These are phyloP conservation scores for Aspergillus homomorphus DNA, from an alignment of 495 filamentous ascomycete species.

Conservation along the genomic window DNA sequence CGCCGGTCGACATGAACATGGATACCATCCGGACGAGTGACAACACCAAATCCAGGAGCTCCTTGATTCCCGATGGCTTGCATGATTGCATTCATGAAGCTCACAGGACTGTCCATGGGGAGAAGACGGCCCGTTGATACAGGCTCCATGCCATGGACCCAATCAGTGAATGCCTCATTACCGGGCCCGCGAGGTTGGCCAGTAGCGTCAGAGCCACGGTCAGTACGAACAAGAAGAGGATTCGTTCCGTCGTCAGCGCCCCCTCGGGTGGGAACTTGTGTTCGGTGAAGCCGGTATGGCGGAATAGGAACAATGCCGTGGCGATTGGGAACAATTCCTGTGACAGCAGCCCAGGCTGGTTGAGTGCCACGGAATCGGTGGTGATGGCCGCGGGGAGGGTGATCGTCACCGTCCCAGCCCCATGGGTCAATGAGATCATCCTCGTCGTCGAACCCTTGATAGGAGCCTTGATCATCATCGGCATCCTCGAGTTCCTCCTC, in stretches of 20 bases:
- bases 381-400: constrained; percentile 44
- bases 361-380: constrained; percentile 42
- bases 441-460: constrained; percentile 48
- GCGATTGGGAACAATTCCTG: constrained; percentile 44
- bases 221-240: constrained; percentile 60
- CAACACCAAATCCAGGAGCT: constrained; percentile 49
- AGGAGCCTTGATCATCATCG: constrained; percentile 45
- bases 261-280: constrained; percentile 44
- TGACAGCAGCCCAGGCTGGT: constrained; percentile 42
- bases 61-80: constrained; percentile 53
- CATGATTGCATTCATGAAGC: constrained; percentile 60
- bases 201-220: constrained; percentile 32
- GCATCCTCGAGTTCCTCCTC: constrained; percentile 51
- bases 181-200: constrained; percentile 31
- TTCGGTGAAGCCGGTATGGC: constrained; percentile 54
- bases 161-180: constrained; percentile 46
- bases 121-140: constrained; percentile 45
- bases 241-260: constrained; percentile 74
- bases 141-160: constrained; percentile 55
- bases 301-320: constrained; percentile 46
- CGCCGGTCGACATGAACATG: constrained; percentile 54
- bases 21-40: constrained; percentile 57
- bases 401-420: constrained; percentile 55
- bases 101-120: constrained; percentile 58
- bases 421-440: constrained; percentile 53